Base-by-base conservation (phyloP, 129 eudicot genomes). In the Glebionis coronaria region DNA sequence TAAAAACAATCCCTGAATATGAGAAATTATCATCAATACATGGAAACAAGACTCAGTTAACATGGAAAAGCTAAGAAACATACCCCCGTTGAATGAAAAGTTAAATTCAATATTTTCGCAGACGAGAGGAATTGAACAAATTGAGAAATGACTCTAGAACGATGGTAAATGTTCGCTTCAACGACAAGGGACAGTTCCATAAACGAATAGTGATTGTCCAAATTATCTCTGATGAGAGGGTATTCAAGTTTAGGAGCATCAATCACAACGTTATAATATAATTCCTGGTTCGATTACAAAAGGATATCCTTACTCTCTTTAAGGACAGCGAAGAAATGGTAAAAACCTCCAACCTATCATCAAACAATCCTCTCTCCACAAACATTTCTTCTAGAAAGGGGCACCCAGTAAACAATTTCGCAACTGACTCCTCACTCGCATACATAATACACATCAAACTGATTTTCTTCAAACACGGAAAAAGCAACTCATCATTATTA, bases 381-480 rank as follows among this genome's bases (percentile, higher is more conserved):
- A 5, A 50, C 69, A 75, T 23, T 35, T 60, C 69, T 51, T 75
- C 74, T 5, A 75, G 23, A 21, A 31, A 31, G 9, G 74, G 79
- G 38, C 79, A 67, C 11, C 74, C 63, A 2, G 79, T 35, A n/a
- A 75, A n/a, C 73, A 75, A 20, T 60, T 75, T 67, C 20, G 3
- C 19, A 23, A 75, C 10, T 19, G 49, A 35, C 3, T 58, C 35
- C 50, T 60, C 69, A 0, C 74, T 28, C 10, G 27, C 10, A 67
- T 75, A 75, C 12, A 15, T 1, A 52, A 75, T 60, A 0, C 63
- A 59, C 9, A 67, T 12, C 44, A 75, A 62, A 14, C n/a, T 23
- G 5, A 67, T n/a, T 10, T 25, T 50, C 61, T 57, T 75, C 68
- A 75, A 40, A 67, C 79, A 67, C 0, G 79, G 79, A 50, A 75